These are phyloP conservation scores for Citrus maxima DNA, from an alignment of 345 rosid genomes.

Conservation along the genomic window DNA sequence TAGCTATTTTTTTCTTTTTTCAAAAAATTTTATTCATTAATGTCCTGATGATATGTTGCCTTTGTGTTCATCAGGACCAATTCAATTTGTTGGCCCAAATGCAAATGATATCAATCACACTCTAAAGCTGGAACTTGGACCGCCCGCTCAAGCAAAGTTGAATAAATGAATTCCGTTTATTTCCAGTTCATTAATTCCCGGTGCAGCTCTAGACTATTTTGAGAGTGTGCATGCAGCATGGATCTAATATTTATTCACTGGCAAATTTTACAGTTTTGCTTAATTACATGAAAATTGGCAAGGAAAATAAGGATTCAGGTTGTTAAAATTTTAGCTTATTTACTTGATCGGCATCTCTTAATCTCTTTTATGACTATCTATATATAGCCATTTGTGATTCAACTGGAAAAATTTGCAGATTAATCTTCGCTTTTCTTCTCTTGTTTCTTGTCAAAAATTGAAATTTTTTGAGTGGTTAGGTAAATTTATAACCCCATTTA, in stretches of 20 bases:
- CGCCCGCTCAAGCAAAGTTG: neutral
- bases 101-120: constrained; percentile 29
- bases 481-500: too few relatives aligned
- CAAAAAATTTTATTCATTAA: too few relatives aligned
- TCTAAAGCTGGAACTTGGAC: constrained; percentile 29
- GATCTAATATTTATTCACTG: neutral
- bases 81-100: constrained; percentile 37
- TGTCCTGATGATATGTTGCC: neutral
- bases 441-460: too few relatives aligned
- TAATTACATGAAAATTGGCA: neutral
- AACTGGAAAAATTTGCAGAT: neutral
- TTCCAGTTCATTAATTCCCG: too few relatives aligned
- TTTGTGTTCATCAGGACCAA: constrained; percentile 25
- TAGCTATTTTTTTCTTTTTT: too few relatives aligned
- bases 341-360: neutral
- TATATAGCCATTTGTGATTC: neutral
- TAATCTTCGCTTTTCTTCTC: neutral
- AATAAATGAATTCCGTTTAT: neutral
- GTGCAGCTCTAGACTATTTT: too few relatives aligned
- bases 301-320: neutral
- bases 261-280: neutral
- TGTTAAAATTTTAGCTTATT: neutral
- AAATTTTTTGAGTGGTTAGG: too few relatives aligned
- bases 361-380: neutral
- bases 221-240: neutral